Percentiles rank a stretch among this genome's conserved stretches.
These are phyloP conservation scores for Colletotrichum plurivorum DNA, from an alignment of 2,329 filamentous ascomycete genomes.

Conservation along the genomic window DNA sequence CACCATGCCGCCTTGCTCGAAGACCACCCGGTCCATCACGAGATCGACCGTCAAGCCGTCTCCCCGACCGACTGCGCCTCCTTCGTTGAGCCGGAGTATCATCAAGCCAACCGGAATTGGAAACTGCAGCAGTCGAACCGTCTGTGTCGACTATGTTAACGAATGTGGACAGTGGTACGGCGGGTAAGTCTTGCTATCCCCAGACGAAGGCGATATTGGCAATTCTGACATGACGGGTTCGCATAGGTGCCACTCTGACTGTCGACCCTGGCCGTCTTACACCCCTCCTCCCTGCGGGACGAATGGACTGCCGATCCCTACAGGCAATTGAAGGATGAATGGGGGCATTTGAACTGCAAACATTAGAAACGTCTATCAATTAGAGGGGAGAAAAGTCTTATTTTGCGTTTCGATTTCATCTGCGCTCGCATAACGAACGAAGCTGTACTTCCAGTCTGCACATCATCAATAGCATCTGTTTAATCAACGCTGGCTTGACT, in stretches of 20 bases:
- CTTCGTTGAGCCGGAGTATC: slow-evolving; percentile 1
- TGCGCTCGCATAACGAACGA: too few relatives aligned
- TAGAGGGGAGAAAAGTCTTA: not conserved
- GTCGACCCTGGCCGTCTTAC: slow-evolving; percentile 41
- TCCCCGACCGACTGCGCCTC: slow-evolving; percentile 1
- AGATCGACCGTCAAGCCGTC: slow-evolving; percentile 5
- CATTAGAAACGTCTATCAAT: not conserved
- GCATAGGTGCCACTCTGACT: slow-evolving; percentile 35
- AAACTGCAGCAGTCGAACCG: slow-evolving; percentile 45
- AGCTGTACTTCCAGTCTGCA: too few relatives aligned
- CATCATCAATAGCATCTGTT: too few relatives aligned
- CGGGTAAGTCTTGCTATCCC: slow-evolving; percentile 40
- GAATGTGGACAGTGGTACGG: slow-evolving; percentile 42
- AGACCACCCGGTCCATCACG: slow-evolving; percentile 7
- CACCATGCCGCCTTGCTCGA: slow-evolving; percentile 36
- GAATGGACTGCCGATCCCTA: not conserved
- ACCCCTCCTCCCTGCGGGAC: slow-evolving; percentile 38
- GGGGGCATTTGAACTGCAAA: not conserved
- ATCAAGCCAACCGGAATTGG: not conserved
- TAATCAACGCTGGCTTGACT: too few relatives aligned
- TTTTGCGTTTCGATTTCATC: not conserved
- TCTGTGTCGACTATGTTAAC: slow-evolving; percentile 43
- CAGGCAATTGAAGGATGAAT: not conserved
- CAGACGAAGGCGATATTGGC: not conserved
- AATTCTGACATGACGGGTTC: not conserved